These are phyloP conservation scores for Tephrocybe sp. DNA, from an alignment of 768 basidiomycete genomes.

Conservation along the genomic window DNA sequence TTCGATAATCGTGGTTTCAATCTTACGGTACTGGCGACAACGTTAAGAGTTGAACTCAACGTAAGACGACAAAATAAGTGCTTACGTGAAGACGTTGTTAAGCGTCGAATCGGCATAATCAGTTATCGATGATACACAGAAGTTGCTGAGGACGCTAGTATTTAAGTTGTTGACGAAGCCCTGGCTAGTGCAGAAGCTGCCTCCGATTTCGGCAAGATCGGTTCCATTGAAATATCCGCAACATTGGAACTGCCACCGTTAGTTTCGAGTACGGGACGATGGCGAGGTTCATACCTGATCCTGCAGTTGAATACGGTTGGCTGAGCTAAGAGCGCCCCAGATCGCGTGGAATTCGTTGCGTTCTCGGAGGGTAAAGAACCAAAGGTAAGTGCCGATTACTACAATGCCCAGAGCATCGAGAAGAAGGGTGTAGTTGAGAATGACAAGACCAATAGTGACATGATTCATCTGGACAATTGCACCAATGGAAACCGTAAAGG, in stretches of 20 bases:
- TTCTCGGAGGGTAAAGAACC: constrained; percentile 79
- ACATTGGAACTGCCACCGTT: constrained; percentile 58
- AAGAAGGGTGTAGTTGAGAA: constrained; percentile 76
- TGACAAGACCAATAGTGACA: constrained; percentile 64
- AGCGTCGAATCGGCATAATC: constrained; percentile 67
- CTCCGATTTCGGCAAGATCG: constrained; percentile 56
- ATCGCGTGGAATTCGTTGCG: constrained; percentile 60
- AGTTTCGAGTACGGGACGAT: background rate
- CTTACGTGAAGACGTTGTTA: constrained; percentile 83
- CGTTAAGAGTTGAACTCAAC: background rate
- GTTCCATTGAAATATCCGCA: constrained; percentile 83
- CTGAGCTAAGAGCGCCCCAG: constrained; percentile 47
- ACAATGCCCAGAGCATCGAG: constrained; percentile 58
- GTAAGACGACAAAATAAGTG: constrained; percentile 15
- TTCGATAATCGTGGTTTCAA: background rate
- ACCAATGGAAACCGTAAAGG: constrained; percentile 67
- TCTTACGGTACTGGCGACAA: constrained; percentile 42
- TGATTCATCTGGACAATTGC: constrained; percentile 72
- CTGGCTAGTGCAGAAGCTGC: constrained; percentile 51
- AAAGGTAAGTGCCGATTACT: constrained; percentile 68
- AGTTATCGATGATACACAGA: constrained; percentile 74
- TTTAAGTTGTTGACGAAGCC: constrained; percentile 39
- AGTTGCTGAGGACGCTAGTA: constrained; percentile 39
- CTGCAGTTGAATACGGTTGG: constrained; percentile 59
- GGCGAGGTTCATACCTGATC: constrained; percentile 51